Evolutionary conservation across 495 filamentous ascomycete species (phyloP), one percentile per base, ranked within the genome.

Genomic region (Penicillium robsamsonii): DNA sequence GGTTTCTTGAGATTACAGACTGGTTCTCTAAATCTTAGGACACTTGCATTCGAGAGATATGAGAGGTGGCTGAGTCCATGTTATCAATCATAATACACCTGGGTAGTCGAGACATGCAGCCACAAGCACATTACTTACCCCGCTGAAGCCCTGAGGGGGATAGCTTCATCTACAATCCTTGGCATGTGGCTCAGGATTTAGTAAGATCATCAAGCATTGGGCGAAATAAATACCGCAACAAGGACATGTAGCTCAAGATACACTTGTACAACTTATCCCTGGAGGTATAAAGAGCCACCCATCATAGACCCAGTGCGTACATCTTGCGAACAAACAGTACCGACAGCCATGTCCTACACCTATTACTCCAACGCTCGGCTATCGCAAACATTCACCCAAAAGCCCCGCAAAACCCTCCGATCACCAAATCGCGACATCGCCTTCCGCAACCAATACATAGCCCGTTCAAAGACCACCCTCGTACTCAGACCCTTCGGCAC

Each of bases 381-480:
- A 31, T 56, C 55, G 11, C 58, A 40, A 2, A 22, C 38, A 11
- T 61, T 25, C n/a, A 47, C 41, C n/a, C 24, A 29, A 25, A 57
- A 51, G 25, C 60, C 53, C 10, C 60, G 59, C 49, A 56, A 48
- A 31, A 42, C 58, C 9, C 35, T 69, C 20, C 57, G 57, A 30
- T 50, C 60, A 4, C 66, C 66, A n/a, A 51, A 62, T 0, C 66
- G 64, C 17, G 52, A 63, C 8, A 53, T 69, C 51, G 66, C 66
- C 24, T 49, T 69, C 27, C 66, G 66, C 29, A 64, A 38, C 6
- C 64, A 69, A 30, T 57, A 57, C 12, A 62, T 69, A 22, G 53
- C 59, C 1, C 31, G 50, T n/a, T 25, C 58, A 17, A 67, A 67
- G 24, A 59, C 64, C 12, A 52, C 51, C 12, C 55, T 69, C n/a